Evolutionary conservation across 768 basidiomycete species (phyloP).

Genomic region (Suillus spraguei): DNA sequence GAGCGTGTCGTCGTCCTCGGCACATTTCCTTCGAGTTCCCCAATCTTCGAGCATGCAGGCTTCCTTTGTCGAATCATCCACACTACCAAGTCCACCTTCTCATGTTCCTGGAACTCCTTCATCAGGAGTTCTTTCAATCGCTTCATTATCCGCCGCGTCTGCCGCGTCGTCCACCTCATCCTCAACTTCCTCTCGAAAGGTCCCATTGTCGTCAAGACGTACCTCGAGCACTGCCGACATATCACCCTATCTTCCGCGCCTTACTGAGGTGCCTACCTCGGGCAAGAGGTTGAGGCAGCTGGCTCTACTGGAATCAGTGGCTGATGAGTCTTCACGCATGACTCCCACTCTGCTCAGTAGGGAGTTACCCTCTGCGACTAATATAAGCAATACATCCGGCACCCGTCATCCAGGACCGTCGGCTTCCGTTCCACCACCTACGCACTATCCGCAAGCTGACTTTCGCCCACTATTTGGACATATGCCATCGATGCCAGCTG

Average conservation of each 20-base stretch:
- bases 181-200: conserved; percentile 23
- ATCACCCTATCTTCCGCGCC: conserved; percentile 65
- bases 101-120: conserved; percentile 15
- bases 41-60: conserved; percentile 9
- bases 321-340: conserved; percentile 71
- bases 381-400: conserved; percentile 8
- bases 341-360: conserved; percentile 41
- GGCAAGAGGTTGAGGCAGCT: conserved; percentile 69
- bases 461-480: conserved; percentile 40
- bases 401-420: conserved; percentile 21
- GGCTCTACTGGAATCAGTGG: conserved; percentile 71
- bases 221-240: conserved; percentile 62
- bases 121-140: conserved; percentile 5
- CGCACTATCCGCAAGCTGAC: conserved; percentile 21
- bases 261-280: conserved; percentile 55
- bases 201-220: conserved; percentile 30
- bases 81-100: neutral
- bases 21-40: neutral
- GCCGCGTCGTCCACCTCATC: conserved; percentile 17
- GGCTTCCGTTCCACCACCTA: conserved; percentile 32
- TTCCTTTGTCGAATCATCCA: conserved; percentile 4
- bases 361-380: conserved; percentile 24
- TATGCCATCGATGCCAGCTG: conserved; percentile 11
- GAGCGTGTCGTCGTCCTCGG: conserved; percentile 10
- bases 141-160: conserved; percentile 11